Conservation (phyloP, 2,329 filamentous ascomycete genomes). For the Metarhizium sp. region DNA sequence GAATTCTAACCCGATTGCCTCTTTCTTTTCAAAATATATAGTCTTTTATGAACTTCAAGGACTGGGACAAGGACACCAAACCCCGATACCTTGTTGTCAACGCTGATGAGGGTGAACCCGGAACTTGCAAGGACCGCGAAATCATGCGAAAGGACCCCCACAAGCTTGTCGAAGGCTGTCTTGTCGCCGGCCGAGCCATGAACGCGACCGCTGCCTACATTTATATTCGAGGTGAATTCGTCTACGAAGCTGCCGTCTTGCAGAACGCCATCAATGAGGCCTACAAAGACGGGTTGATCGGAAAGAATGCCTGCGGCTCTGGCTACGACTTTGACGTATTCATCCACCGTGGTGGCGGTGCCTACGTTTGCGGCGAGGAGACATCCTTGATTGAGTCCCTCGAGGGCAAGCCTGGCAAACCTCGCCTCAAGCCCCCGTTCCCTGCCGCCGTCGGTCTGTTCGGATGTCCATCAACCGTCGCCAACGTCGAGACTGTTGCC, state of each 20-base stretch:
- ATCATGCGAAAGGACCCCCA: constrained; percentile 99
- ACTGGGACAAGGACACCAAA: constrained; percentile 96
- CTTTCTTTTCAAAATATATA: constrained; percentile 24
- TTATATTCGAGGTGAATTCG: constrained; percentile 98
- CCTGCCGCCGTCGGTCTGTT: constrained; percentile 95
- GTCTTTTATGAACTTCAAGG: constrained; percentile 99
- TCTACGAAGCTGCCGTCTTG: constrained; percentile 86
- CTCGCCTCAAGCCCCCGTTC: constrained; percentile 96
- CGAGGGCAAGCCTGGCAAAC: constrained; percentile 97
- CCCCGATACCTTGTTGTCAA: constrained; percentile 97
- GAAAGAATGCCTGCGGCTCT: constrained; percentile 94
- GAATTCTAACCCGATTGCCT: neutral
- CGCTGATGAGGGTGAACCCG: constrained; percentile 95
- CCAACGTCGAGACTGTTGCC: constrained; percentile 95
- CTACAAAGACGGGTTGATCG: constrained; percentile 87
- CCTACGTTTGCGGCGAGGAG: constrained; percentile 97
- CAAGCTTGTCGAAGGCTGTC: constrained; percentile 95
- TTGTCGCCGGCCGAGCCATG: constrained; percentile 95
- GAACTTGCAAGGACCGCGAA: constrained; percentile 98
- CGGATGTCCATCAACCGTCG: constrained; percentile 93
- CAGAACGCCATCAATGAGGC: constrained; percentile 97
- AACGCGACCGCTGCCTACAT: constrained; percentile 98
- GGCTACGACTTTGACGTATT: constrained; percentile 98
- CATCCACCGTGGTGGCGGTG: constrained; percentile 91
- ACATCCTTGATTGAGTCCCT: constrained; percentile 96